A percentile compares a stretch with the other conserved stretches of the same genome.
phyloP scores from a whole-genome alignment of 139 green algal genomes.

The Picochlorum sp. region DNA sequence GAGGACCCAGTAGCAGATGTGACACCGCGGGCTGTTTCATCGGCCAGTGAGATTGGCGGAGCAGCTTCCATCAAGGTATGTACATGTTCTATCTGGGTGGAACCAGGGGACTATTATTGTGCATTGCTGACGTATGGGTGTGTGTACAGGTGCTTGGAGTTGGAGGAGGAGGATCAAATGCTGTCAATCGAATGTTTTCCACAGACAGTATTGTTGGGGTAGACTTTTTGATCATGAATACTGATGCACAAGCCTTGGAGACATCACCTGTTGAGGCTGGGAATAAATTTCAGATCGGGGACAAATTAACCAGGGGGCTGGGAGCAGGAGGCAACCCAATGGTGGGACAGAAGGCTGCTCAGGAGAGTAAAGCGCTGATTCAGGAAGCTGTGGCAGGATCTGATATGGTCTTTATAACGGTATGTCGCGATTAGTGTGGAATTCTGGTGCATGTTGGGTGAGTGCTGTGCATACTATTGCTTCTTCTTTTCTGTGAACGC shows the following conservation, averaged over 20 bases:
- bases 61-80: conserved; percentile 1
- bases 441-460: conserved; percentile 5
- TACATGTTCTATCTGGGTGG: not conserved
- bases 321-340: conserved; percentile 83
- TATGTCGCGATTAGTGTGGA: conserved; percentile 9
- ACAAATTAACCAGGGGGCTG: conserved; percentile 78
- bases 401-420: conserved; percentile 95
- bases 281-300: conserved; percentile 79
- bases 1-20: too few species aligned
- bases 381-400: conserved; percentile 57
- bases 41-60: not conserved
- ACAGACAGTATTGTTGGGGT: conserved; percentile 61
- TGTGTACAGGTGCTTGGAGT: conserved; percentile 79
- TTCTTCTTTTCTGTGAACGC: conserved; percentile 7
- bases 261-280: conserved; percentile 47
- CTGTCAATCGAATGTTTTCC: conserved; percentile 89
- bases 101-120: too few species aligned
- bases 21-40: too few species aligned
- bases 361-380: conserved; percentile 63
- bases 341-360: conserved; percentile 65
- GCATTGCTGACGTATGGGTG: too few species aligned
- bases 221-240: conserved; percentile 63
- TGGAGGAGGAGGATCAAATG: conserved; percentile 86
- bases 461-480: not conserved
- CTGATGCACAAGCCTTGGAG: conserved; percentile 78